Evolutionary conservation across 495 filamentous ascomycete species (phyloP).

Genomic region (Hypoxylon fragiforme): DNA sequence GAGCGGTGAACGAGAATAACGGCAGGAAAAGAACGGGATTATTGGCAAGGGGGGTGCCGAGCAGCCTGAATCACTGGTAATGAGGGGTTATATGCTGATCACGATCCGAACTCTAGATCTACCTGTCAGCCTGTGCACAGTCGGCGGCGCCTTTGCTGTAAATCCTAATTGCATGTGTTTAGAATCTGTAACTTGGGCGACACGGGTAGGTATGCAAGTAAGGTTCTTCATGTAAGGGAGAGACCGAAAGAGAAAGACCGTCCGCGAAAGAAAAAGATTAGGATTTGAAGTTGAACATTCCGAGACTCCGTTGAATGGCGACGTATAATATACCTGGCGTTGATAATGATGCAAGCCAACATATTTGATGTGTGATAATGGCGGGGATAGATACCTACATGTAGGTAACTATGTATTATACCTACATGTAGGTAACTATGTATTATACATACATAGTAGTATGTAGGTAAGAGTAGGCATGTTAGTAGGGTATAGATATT

Average conservation of each 20-base stretch:
- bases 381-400: no score
- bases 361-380: no score
- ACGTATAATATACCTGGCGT: not conserved
- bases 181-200: slow-evolving; percentile 2
- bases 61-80: slow-evolving; percentile 11
- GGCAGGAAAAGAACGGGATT: slow-evolving; percentile 4
- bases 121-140: no score
- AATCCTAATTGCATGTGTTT: slow-evolving; percentile 18
- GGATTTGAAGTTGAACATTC: no score
- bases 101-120: slow-evolving; percentile 6
- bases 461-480: no score
- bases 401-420: no score
- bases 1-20: slow-evolving; percentile 30
- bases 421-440: no score
- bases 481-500: no score
- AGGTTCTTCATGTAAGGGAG: not conserved
- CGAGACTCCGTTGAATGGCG: not conserved
- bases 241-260: not conserved
- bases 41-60: slow-evolving; percentile 16
- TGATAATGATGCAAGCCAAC: no score
- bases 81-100: slow-evolving; percentile 28
- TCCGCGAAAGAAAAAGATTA: no score
- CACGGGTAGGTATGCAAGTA: not conserved
- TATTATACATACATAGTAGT: no score
- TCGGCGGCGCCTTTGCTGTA: not conserved